phyloP scores from a whole-genome alignment of 2,329 filamentous ascomycete species.

The Botrytis galanthina region DNA sequence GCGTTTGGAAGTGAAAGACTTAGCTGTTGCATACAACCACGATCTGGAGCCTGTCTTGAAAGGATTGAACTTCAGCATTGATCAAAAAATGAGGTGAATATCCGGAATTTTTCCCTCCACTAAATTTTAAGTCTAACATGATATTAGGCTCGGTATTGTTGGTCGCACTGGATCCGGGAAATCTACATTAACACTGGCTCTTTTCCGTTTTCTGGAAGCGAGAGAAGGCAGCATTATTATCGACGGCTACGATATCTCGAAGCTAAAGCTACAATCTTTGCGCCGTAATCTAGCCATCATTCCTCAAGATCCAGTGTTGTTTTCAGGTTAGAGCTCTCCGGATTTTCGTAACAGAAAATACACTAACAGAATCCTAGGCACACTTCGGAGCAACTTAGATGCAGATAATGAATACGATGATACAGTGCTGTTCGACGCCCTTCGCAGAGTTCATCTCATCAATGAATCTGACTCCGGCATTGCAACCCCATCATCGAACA shows the following conservation, averaged over 20 bases:
- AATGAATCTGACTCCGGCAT: constrained; percentile 5
- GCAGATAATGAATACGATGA: constrained; percentile 28
- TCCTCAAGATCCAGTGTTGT: constrained; percentile 70
- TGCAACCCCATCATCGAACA: constrained; percentile 13
- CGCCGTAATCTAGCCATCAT: constrained; percentile 36
- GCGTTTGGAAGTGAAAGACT: constrained; percentile 63
- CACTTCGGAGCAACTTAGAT: constrained; percentile 26
- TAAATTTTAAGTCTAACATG: neutral
- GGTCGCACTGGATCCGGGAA: constrained; percentile 37
- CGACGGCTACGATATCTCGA: constrained; percentile 37
- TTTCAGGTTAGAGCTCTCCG: constrained; percentile 53
- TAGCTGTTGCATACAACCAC: constrained; percentile 68
- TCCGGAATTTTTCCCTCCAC: neutral
- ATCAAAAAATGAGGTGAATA: constrained; percentile 4
- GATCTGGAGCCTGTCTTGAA: constrained; percentile 68
- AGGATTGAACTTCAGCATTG: constrained; percentile 62
- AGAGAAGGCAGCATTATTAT: constrained; percentile 43
- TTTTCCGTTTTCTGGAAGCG: constrained; percentile 30
- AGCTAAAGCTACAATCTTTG: constrained; percentile 35
- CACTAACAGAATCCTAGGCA: constrained; percentile 50
- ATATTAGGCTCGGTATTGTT: constrained; percentile 32
- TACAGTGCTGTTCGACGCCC: constrained; percentile 71
- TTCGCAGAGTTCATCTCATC: constrained; percentile 84
- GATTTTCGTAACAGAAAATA: constrained; percentile 53
- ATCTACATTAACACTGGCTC: constrained; percentile 29